These are phyloP conservation scores for Coniochaeta ligniaria DNA, from an alignment of 2,329 filamentous ascomycete genomes.

Conservation along the genomic window DNA sequence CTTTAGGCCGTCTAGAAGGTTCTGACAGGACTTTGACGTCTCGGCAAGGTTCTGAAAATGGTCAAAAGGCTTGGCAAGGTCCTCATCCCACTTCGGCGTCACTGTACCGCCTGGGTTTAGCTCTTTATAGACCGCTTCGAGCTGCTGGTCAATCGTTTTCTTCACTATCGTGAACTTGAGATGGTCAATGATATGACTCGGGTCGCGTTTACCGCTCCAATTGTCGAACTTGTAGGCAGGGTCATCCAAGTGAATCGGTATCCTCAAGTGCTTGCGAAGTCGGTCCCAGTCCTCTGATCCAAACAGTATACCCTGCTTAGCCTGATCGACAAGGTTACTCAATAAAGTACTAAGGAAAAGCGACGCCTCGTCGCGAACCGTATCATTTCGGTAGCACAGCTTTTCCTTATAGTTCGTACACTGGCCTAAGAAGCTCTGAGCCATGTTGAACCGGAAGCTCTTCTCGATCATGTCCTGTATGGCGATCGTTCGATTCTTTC, in stretches of 20 bases:
- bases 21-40: conserved; percentile 19
- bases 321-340: conserved; percentile 48
- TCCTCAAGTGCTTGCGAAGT: conserved; percentile 22
- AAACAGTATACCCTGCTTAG: conserved; percentile 48
- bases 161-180: conserved; percentile 50
- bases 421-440: conserved; percentile 50
- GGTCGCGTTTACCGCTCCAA: conserved; percentile 17
- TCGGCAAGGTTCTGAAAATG: conserved; percentile 23
- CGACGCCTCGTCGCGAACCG: conserved; percentile 35
- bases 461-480: conserved; percentile 40
- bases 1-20: conserved; percentile 24
- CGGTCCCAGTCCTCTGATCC: conserved; percentile 29
- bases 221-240: conserved; percentile 36
- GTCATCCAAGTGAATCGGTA: conserved; percentile 17
- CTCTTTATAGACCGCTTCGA: conserved; percentile 23
- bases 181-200: conserved; percentile 52
- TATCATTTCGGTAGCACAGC: conserved; percentile 51
- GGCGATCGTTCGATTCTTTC: conserved; percentile 8
- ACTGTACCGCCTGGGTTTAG: conserved; percentile 8
- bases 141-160: conserved; percentile 27
- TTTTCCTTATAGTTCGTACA: conserved; percentile 59
- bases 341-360: conserved; percentile 44
- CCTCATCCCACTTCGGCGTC: conserved; percentile 24
- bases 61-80: conserved; percentile 25
- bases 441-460: conserved; percentile 52